Percentiles rank a stretch among this genome's conserved stretches.
Conservation (phyloP, 2,329 filamentous ascomycete genomes). For the Pseudofabraea citricarpa region DNA sequence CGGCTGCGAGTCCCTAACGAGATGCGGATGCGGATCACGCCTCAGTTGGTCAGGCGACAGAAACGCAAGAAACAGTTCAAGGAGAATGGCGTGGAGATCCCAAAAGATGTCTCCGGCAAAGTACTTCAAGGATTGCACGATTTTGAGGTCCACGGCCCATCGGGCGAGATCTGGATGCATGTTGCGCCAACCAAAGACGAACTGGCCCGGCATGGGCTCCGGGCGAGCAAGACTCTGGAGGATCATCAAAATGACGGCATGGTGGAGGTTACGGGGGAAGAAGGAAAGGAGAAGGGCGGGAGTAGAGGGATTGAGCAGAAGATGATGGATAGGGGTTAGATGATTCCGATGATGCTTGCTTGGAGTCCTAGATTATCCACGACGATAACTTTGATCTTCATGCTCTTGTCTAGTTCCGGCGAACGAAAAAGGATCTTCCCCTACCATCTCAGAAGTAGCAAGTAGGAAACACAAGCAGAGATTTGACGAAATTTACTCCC, state of each 20-base stretch:
- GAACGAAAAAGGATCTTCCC: too few relatives aligned
- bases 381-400: too few relatives aligned
- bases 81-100: slow-evolving; percentile 26
- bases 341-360: too few relatives aligned
- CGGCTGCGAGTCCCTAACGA: slow-evolving; percentile 55
- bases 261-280: slow-evolving; percentile 11
- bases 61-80: slow-evolving; percentile 27
- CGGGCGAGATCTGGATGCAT: slow-evolving; percentile 53
- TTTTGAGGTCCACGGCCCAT: slow-evolving; percentile 20
- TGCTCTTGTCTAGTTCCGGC: too few relatives aligned
- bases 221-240: slow-evolving; percentile 7
- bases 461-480: too few relatives aligned
- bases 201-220: slow-evolving; percentile 17
- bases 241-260: slow-evolving; percentile 7
- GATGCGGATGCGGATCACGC: slow-evolving; percentile 41
- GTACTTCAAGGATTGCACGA: slow-evolving; percentile 29
- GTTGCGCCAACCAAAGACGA: slow-evolving; percentile 32
- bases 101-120: slow-evolving; percentile 34
- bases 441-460: too few relatives aligned
- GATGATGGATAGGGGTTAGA: slow-evolving; percentile 12
- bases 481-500: too few relatives aligned
- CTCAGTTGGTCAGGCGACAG: slow-evolving; percentile 23
- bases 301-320: slow-evolving; percentile 13
- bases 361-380: too few relatives aligned
- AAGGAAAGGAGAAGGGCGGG: slow-evolving; percentile 2